Percentiles rank a stretch among this genome's conserved stretches.
phyloP scores from a whole-genome alignment of 129 eudicot species.

The Flaveria sonorensis region DNA sequence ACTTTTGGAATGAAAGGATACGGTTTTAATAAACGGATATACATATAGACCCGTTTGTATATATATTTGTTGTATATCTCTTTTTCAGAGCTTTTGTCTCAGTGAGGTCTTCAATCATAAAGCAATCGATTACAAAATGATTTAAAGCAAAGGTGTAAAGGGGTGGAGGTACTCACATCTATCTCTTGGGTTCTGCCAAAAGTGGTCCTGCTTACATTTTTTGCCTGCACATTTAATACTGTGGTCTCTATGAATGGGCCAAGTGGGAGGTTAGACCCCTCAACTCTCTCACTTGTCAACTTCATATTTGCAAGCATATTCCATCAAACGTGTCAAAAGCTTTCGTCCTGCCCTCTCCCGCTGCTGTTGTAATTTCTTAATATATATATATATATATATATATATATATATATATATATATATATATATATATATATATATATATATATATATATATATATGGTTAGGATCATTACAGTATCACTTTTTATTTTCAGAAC shows the following conservation, averaged over 20 bases:
- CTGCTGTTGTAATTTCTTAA: background rate
- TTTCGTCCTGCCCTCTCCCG: background rate
- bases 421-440: too few relatives aligned
- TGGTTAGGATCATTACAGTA: too few relatives aligned
- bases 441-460: too few relatives aligned
- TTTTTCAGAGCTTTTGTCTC: background rate
- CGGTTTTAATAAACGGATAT: too few relatives aligned
- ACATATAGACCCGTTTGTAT: too few relatives aligned
- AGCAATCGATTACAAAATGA: slow-evolving; percentile 4
- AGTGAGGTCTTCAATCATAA: background rate
- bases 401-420: too few relatives aligned
- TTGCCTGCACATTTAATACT: background rate
- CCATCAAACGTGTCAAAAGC: background rate
- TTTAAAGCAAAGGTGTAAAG: background rate
- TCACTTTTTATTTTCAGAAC: too few relatives aligned
- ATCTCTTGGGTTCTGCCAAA: background rate
- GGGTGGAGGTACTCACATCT: background rate
- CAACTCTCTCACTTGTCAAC: background rate
- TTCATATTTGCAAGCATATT: slow-evolving; percentile 3
- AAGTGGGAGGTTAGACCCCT: background rate
- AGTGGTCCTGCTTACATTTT: background rate
- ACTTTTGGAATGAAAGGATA: too few relatives aligned
- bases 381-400: too few relatives aligned
- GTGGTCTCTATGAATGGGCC: background rate
- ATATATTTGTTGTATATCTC: background rate